A percentile compares a stretch with the other conserved stretches of the same genome.
Conservation (phyloP, 768 basidiomycete species). For the Amyloporia xantha region DNA sequence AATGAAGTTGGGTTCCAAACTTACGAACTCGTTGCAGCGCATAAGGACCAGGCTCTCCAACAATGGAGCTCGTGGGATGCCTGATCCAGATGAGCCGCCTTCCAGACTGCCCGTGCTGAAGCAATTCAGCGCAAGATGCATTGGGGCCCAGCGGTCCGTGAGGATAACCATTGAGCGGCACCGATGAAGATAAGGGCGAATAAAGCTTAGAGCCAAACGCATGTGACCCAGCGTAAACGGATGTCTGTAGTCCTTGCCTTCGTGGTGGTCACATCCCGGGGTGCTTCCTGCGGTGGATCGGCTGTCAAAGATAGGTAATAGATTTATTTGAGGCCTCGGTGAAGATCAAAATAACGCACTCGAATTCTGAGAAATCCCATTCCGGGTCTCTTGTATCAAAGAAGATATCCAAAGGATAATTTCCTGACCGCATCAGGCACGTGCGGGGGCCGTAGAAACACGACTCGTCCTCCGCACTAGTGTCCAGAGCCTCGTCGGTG, state of each 20-base stretch:
- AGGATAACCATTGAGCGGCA: slow-evolving; percentile 49
- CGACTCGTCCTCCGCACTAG: background rate
- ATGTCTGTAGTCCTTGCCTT: slow-evolving; percentile 12
- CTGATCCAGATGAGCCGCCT: slow-evolving; percentile 13
- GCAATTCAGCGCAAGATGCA: slow-evolving; percentile 42
- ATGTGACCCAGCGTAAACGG: slow-evolving; percentile 26
- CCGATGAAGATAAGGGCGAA: slow-evolving; percentile 45
- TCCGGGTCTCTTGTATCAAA: slow-evolving; percentile 53
- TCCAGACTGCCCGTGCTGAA: slow-evolving; percentile 27
- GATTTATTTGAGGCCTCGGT: too few species aligned
- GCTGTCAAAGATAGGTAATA: background rate
- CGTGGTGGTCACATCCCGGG: slow-evolving; percentile 4
- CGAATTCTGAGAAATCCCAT: slow-evolving; percentile 50
- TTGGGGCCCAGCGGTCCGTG: slow-evolving; percentile 52
- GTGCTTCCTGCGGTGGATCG: slow-evolving; percentile 1
- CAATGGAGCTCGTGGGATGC: slow-evolving; percentile 25
- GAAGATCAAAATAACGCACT: slow-evolving; percentile 24
- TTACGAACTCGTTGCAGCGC: slow-evolving; percentile 53
- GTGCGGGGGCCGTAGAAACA: background rate
- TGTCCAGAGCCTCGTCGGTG: slow-evolving; percentile 12
- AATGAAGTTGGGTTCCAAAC: slow-evolving; percentile 38
- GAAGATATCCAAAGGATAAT: slow-evolving; percentile 45
- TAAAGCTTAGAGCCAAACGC: slow-evolving; percentile 35
- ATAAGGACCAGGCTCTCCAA: slow-evolving; percentile 49
- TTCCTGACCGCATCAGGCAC: slow-evolving; percentile 35